These are phyloP conservation scores for Neonectria neomacrospora DNA, from an alignment of 2,329 filamentous ascomycete genomes.

Conservation along the genomic window DNA sequence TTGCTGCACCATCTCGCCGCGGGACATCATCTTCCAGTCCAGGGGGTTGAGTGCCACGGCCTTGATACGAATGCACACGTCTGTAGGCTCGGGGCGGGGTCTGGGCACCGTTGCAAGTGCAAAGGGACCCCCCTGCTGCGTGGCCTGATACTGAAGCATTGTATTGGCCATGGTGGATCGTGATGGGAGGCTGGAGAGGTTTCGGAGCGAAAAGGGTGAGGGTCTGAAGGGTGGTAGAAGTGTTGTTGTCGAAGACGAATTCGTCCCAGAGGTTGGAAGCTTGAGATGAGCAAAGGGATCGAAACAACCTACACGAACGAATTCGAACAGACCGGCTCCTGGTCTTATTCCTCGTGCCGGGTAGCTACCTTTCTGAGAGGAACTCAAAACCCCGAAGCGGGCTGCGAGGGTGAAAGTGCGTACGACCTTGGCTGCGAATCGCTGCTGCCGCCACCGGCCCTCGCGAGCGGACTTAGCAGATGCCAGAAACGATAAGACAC, in stretches of 20 bases:
- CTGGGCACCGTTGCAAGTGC: slow-evolving; percentile 28
- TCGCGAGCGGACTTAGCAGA: slow-evolving; percentile 22
- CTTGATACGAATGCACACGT: slow-evolving; percentile 36
- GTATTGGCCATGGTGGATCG: slow-evolving; percentile 20
- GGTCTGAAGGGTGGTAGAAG: no score
- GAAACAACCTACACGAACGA: not conserved
- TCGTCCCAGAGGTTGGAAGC: not conserved
- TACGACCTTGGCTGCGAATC: slow-evolving; percentile 10
- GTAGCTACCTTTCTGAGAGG: not conserved
- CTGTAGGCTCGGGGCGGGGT: slow-evolving; percentile 25
- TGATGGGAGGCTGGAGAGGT: not conserved
- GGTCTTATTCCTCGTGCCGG: slow-evolving; percentile 8
- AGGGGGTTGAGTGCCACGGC: slow-evolving; percentile 40
- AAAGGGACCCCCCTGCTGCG: slow-evolving; percentile 32
- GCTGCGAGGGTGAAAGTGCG: not conserved
- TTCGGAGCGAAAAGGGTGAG: not conserved
- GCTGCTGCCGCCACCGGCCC: not conserved
- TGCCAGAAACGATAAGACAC: slow-evolving; percentile 9
- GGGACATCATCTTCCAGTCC: slow-evolving; percentile 37
- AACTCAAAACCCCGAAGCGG: not conserved
- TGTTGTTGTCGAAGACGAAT: not conserved
- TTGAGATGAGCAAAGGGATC: not conserved
- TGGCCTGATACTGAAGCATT: slow-evolving; percentile 34
- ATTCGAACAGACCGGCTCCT: not conserved
- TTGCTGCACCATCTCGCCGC: slow-evolving; percentile 31